A percentile compares a stretch with the other conserved stretches of the same genome.
phyloP scores from a whole-genome alignment of 106 monocot genomes.

The Dioscorea alata region DNA sequence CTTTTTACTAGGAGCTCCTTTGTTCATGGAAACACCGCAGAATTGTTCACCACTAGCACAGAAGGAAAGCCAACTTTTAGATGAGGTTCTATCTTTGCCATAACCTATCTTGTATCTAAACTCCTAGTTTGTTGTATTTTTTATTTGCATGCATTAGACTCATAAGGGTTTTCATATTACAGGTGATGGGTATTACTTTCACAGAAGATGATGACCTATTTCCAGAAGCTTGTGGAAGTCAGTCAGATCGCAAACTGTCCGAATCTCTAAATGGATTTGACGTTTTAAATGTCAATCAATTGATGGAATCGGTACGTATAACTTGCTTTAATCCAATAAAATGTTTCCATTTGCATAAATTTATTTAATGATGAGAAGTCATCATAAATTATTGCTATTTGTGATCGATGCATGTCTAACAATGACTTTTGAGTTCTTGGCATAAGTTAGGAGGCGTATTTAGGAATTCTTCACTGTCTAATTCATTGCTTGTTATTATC shows the following conservation, averaged over 20 bases:
- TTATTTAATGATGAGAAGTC: no score
- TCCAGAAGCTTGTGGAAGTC: conserved; percentile 37
- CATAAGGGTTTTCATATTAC: conserved; percentile 13
- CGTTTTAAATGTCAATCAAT: conserved; percentile 70
- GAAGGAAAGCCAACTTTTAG: conserved; percentile 38
- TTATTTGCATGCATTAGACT: no score
- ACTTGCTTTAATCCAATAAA: background rate
- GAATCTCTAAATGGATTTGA: conserved; percentile 50
- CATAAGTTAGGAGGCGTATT: no score
- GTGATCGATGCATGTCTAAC: no score
- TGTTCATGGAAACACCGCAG: conserved; percentile 66
- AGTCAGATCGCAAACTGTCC: conserved; percentile 47
- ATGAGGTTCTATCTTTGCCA: conserved; percentile 41
- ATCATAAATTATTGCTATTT: no score
- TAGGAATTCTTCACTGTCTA: no score
- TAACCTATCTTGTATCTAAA: background rate
- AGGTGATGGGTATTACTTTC: conserved; percentile 43
- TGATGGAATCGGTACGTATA: conserved; percentile 80
- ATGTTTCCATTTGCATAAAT: no score
- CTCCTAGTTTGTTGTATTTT: background rate
- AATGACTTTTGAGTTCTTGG: no score
- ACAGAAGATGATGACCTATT: conserved; percentile 60
- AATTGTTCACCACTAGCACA: conserved; percentile 34
- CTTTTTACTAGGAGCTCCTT: conserved; percentile 55
- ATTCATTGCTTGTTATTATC: no score